Base-by-base conservation (phyloP, 257 asterid species). In the Solanum etuberosum region DNA sequence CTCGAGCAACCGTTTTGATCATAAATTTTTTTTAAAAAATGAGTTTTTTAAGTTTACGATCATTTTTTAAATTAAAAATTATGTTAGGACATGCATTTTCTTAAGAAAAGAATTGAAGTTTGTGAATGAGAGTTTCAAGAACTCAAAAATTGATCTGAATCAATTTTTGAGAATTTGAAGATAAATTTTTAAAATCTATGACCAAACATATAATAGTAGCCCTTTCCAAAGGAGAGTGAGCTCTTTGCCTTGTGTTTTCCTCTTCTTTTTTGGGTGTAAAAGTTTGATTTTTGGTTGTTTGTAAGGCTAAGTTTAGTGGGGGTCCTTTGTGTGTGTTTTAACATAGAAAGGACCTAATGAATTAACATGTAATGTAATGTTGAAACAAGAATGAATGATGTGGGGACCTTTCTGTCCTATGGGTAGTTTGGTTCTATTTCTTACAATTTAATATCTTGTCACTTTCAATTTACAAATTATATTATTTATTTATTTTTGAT, bases 171-270 rank as follows among this genome's bases (percentile, higher is more conserved):
- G 7, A 48, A 48, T 21, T 48, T 48, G 5, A 51, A 16, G 4
- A 51, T 0, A 18, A 18, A 54, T 1, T 18, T 54, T 18, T 0
- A 54, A 54, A 54, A 54, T 7, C 1, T 54, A 54, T 6, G 0
- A 54, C 3, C 61, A 7, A 18, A 7, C 61, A 0, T 54, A 54
- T 9, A 6, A 21, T 13, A 67, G 91, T 85, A 90, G 98, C 98
- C 98, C 90, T 94, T 92, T 92, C 95, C 98, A 83, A 94, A 95
- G 98, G 98, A 92, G 97, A 92, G 98, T 93, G 98, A 92, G 98
- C 98, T 89, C 89, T 86, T 71, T 86, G 42, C 59, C 83, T 40
- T 40, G 61, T 77, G 83, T 12, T 12, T 74, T 3, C 27, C 6
- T n/a, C 27, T 59, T 59, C 13, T 11, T 5, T 21, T 32, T 72